Base-by-base conservation (phyloP, 2,329 filamentous ascomycete species). In the Paramyrothecium sp. region DNA sequence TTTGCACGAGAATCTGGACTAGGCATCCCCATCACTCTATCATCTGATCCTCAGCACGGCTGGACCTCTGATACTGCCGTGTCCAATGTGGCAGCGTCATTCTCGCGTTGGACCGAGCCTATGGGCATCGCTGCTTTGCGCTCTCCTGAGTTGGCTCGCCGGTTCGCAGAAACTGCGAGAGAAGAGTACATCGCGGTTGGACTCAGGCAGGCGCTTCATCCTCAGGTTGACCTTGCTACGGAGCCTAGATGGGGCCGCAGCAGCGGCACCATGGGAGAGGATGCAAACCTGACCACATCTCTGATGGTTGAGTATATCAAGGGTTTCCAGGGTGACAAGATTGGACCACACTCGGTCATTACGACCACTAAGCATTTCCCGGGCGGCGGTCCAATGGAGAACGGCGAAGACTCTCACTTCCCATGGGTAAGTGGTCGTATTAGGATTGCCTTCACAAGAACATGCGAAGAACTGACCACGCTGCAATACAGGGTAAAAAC, bases 341-440 rank as follows among this genome's bases (percentile, higher is more conserved):
- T 80, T 17, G 78, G 78, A 2, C 56, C 65, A 0, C 59, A 73
- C 30, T 77, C 75, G 4, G 73, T 81, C 10, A 74, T 72, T 2
- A 80, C 79, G 0, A 73, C 81, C 11, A 79, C 78, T 0, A 82
- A 82, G 65, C 80, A 83, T 60, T 82, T 83, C 61, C 80, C 80
- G 0, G 80, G 80, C 7, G 77, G 73, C n/a, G 80, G 80, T 0
- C 77, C 80, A 0, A 72, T 77, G 60, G 67, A 78, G 59, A 70
- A 79, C 55, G 80, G 80, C 22, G 78, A 81, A 56, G 80, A 82
- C 60, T 75, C 77, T 3, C 80, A 82, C 54, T 82, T 81, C 60
- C 65, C 54, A 33, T 51, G 49, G 49, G 49, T 51, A 19, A 26
- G 49, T 3, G 12, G 26, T 5, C 26, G 10, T 10, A 5, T 30